These are phyloP conservation scores for Calonectria multiphialidica DNA, from an alignment of 2,329 filamentous ascomycete species.

Conservation along the genomic window DNA sequence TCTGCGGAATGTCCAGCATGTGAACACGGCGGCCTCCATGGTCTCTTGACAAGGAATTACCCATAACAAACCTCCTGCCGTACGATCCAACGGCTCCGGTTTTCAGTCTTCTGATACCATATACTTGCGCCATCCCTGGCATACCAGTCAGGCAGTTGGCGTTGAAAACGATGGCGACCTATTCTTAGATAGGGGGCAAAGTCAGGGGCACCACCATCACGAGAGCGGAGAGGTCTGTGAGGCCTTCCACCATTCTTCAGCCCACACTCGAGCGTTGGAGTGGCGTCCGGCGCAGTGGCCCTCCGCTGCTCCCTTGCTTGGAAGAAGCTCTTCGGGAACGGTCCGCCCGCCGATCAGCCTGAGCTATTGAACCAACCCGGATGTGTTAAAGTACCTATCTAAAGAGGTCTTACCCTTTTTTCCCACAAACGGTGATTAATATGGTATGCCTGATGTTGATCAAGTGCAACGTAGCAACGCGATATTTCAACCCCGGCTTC, in stretches of 20 bases:
- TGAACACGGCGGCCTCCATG: constrained; percentile 25
- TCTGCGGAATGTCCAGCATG: constrained; percentile 14
- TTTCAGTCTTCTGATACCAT: neutral
- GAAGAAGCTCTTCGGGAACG: constrained; percentile 38
- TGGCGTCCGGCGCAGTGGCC: constrained; percentile 4
- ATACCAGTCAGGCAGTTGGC: neutral
- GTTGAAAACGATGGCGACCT: constrained; percentile 20
- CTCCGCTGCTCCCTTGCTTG: constrained; percentile 27
- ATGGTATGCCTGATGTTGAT: neutral
- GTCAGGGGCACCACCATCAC: constrained; percentile 44
- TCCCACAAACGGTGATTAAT: neutral
- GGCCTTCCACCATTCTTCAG: constrained; percentile 19
- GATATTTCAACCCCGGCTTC: neutral
- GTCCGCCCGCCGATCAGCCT: constrained; percentile 41
- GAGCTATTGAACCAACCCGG: constrained; percentile 26
- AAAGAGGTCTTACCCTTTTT: neutral
- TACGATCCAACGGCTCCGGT: constrained; percentile 11
- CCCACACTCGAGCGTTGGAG: constrained; percentile 16
- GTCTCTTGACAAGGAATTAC: neutral
- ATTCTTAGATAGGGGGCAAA: constrained; percentile 46
- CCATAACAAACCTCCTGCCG: neutral
- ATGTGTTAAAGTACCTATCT: constrained; percentile 6
- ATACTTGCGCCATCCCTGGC: constrained; percentile 29
- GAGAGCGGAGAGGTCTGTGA: constrained; percentile 10
- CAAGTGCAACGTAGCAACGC: neutral